phyloP scores from a whole-genome alignment of 2,329 filamentous ascomycete species.

The Microascus cirrosus region DNA sequence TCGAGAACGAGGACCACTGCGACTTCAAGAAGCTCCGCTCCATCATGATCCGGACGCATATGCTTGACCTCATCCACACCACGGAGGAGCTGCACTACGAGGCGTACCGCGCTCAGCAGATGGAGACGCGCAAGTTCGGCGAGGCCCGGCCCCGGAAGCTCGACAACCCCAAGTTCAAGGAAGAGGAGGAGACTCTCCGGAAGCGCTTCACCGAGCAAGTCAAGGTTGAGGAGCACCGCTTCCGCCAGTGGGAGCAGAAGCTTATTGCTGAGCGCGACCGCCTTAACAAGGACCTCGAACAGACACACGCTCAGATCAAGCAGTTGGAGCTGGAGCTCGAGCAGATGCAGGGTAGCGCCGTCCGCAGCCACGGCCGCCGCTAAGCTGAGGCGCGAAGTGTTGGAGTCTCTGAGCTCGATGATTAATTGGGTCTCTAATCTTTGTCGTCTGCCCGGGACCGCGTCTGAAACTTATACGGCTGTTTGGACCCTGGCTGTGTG shows the following conservation, averaged over 20 bases:
- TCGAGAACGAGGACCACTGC: constrained; percentile 99
- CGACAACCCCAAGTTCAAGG: constrained; percentile 99
- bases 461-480: neutral
- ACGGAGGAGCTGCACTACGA: constrained; percentile 99
- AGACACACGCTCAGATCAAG: constrained; percentile 91
- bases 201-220: constrained; percentile 99
- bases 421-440: neutral
- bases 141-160: constrained; percentile 95
- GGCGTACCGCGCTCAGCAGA: constrained; percentile 96
- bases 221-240: constrained; percentile 99
- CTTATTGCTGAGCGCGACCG: constrained; percentile 97
- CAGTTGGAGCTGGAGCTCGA: constrained; percentile 87
- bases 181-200: constrained; percentile 94
- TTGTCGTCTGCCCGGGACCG: neutral
- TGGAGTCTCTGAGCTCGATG: neutral
- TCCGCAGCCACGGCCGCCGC: constrained; percentile 85
- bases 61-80: constrained; percentile 99
- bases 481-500: neutral
- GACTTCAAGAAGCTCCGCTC: constrained; percentile 99
- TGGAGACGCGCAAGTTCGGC: constrained; percentile 99
- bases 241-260: constrained; percentile 99
- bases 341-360: constrained; percentile 78
- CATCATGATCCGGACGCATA: constrained; percentile 97
- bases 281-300: constrained; percentile 98
- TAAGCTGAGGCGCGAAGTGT: constrained; percentile 30